Evolutionary conservation across 805 yeast species (phyloP), one percentile per base, ranked within the genome.

Genomic region (Pichia sporocuriosa): DNA sequence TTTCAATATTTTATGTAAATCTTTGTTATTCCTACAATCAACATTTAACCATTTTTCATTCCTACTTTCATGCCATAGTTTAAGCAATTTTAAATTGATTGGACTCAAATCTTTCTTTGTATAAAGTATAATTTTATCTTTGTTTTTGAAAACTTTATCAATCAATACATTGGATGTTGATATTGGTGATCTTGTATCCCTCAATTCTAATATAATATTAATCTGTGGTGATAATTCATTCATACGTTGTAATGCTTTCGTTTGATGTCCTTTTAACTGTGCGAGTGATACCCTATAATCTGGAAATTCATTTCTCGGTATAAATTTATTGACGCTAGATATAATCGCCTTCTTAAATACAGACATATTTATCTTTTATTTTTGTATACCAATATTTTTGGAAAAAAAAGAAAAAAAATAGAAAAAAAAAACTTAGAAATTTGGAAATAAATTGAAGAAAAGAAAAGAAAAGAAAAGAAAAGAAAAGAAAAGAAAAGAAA

Each of bases 201-300:
- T 64, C 8, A 93, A 73, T 55, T 93, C 98, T 6, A 90, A 61
- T 2, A 93, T 74, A 35, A 87, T 60, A 56, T 90, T 95, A 15
- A 88, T 69, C 51, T 85, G 89, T 4, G 93, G 88, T 2, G 90
- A 76, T 24, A 86, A 58, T 28, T 73, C 75, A 12, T 77, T 71
- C 65, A 89, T 76, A 46, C 66, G 72, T 35, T 77, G 72, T 23
- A 90, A 65, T 0, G 96, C 95, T 46, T 77, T 79, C 46, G 78
- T 76, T 53, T 90, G 97, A 57, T 89, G 97, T 11, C 97, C 96
- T 52, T 86, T 86, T 63, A 87, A 87, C 58, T 84, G 88, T 1
- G 93, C 78, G 17, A 82, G 62, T 1, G 79, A 69, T 12, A 88
- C 73, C 38, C 76, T 75, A 57, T 83, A 83, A 12, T 72, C 69